A percentile compares a stretch with the other conserved stretches of the same genome.
phyloP scores from a whole-genome alignment of 2,329 filamentous ascomycete species.

The Fusarium sublunatum region DNA sequence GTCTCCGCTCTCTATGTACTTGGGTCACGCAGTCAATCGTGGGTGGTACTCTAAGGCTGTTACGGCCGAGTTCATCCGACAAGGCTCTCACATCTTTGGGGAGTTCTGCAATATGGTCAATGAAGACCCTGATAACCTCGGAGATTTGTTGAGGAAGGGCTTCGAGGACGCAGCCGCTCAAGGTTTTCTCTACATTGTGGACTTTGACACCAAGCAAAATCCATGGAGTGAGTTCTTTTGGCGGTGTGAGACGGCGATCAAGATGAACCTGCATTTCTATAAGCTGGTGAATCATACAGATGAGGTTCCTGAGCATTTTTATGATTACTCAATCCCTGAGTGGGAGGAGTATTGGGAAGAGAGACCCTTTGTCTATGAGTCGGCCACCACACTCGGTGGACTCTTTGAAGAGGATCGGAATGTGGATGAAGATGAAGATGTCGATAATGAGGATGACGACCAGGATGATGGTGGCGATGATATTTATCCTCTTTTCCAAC shows the following conservation, averaged over 20 bases:
- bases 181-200: background rate
- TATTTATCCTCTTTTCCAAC: too few relatives aligned
- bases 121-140: too few relatives aligned
- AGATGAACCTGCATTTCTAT: background rate
- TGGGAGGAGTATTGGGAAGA: constrained; percentile 6
- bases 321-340: rapidly evolving
- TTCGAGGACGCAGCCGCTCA: background rate
- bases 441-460: background rate
- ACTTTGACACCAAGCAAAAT: background rate
- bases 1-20: background rate
- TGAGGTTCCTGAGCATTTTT: background rate
- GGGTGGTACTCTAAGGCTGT: background rate
- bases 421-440: too few relatives aligned
- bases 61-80: background rate
- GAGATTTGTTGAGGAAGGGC: background rate
- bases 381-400: background rate
- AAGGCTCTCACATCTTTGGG: background rate
- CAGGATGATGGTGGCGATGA: background rate
- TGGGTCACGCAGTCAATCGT: too few relatives aligned
- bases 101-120: background rate
- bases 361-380: background rate
- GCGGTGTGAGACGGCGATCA: too few relatives aligned
- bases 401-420: background rate
- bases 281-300: background rate
- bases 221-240: background rate